These are phyloP conservation scores for Syncephalastrum contaminatum DNA, from an alignment of 371 early-diverging fungal genomes.

Conservation along the genomic window DNA sequence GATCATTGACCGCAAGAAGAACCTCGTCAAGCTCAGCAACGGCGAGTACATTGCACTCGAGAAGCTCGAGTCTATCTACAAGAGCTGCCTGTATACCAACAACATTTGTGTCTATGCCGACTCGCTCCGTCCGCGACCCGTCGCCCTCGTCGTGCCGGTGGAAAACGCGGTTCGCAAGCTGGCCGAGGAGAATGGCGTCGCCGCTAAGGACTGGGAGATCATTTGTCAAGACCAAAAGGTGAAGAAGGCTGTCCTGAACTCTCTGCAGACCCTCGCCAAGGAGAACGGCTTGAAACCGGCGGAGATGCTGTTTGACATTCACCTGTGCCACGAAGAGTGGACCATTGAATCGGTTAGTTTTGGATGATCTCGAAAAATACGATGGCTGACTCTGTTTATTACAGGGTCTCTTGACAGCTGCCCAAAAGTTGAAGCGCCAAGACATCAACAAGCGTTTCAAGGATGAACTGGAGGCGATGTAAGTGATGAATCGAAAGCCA, in stretches of 20 bases:
- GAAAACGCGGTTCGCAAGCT: slow-evolving; percentile 35
- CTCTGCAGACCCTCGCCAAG: slow-evolving; percentile 46
- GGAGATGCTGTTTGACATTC: slow-evolving; percentile 67
- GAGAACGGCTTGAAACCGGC: slow-evolving; percentile 65
- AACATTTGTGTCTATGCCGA: slow-evolving; percentile 86
- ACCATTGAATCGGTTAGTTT: slow-evolving; percentile 67
- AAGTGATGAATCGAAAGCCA: slow-evolving; percentile 5
- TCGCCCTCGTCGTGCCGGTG: slow-evolving; percentile 69
- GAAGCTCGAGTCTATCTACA: slow-evolving; percentile 91
- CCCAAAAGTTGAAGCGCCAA: slow-evolving; percentile 82
- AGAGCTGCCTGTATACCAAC: slow-evolving; percentile 64
- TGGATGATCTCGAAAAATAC: not conserved
- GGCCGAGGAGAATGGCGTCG: slow-evolving; percentile 27
- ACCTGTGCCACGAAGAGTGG: slow-evolving; percentile 76
- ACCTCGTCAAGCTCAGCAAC: slow-evolving; percentile 68
- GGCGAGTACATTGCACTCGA: slow-evolving; percentile 98
- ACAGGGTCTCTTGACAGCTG: slow-evolving; percentile 70
- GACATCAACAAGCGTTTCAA: slow-evolving; percentile 62
- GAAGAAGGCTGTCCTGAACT: slow-evolving; percentile 20
- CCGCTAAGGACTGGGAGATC: slow-evolving; percentile 14
- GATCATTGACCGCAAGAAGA: slow-evolving; percentile 79
- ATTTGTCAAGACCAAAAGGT: slow-evolving; percentile 23
- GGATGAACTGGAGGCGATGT: slow-evolving; percentile 53
- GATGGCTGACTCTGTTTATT: not conserved
- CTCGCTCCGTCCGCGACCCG: slow-evolving; percentile 57